Base-by-base conservation (phyloP, 805 yeast genomes). In the Cyberlindnera saturnus region DNA sequence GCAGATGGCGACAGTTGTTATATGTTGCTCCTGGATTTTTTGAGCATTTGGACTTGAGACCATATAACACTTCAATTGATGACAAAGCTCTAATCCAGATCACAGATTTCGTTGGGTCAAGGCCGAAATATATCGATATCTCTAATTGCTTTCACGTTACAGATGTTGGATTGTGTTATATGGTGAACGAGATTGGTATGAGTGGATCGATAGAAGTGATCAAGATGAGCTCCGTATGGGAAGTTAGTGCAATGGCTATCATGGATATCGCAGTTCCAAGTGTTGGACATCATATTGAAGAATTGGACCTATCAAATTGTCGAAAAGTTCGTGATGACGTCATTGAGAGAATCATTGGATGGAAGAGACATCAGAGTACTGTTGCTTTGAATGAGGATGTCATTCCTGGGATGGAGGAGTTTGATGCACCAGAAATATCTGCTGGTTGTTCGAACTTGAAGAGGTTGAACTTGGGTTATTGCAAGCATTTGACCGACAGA, bases 61-160 rank as follows among this genome's bases (percentile, higher is more conserved):
- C 76, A 1, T 85, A 82, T 76, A 80, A 75, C 58, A 77, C 82
- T 4, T 61, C 71, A 5, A 67, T 85, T 17, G 72, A 76, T 51
- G 90, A 85, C 60, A 56, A 67, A 7, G 74, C 78, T 1, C 63
- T 84, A 41, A 69, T 71, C 11, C 66, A 73, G 36, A 81, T 85
- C 43, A 77, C 84, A 0, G 77, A 80, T 50, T 81, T 85, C 60
- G 89, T 79, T 14, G 88, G 88, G 2, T 69, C 84, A 4, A 66
- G 89, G 42, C 90, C 89, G 0, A 65, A 66, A 46, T 45, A 59
- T 14, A 77, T 85, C 36, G 75, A 83, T 53, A 71, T 85, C 15
- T 79, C 88, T 18, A 80, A 80, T 57, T 85, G 93, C 57, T 84
- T 79, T 65, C 90, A 85, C 58, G 69, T 85, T 7, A 82, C 90